Conservation (phyloP, 768 basidiomycete genomes). For the Phaffia australis region DNA sequence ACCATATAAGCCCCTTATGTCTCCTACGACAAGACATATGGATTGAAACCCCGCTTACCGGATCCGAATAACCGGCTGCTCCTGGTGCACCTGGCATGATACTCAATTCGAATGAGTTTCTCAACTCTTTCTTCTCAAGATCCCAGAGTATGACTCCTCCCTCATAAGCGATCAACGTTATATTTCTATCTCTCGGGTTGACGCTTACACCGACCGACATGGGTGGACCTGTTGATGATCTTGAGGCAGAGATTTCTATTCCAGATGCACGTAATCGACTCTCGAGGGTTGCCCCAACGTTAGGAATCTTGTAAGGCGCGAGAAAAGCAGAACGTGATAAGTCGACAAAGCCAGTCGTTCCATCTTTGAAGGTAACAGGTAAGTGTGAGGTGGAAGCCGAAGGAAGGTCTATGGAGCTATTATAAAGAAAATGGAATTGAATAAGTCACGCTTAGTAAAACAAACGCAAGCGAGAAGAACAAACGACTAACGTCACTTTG, state of each 20-base stretch:
- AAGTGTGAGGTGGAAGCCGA: constrained; percentile 68
- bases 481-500: constrained; percentile 31
- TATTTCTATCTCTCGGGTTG: constrained; percentile 28
- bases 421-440: background rate
- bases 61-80: constrained; percentile 52
- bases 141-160: constrained; percentile 42
- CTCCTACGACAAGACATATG: constrained; percentile 6
- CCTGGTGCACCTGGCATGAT: constrained; percentile 70
- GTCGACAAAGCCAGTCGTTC: constrained; percentile 64
- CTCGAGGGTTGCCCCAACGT: constrained; percentile 65
- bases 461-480: background rate
- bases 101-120: constrained; percentile 57
- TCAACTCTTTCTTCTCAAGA: constrained; percentile 34
- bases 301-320: constrained; percentile 59
- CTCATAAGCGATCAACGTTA: constrained; percentile 33
- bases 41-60: constrained; percentile 40
- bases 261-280: constrained; percentile 46
- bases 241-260: constrained; percentile 28
- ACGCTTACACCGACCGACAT: constrained; percentile 52
- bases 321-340: constrained; percentile 51
- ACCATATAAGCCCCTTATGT: constrained; percentile 38
- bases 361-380: constrained; percentile 46
- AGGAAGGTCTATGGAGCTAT: constrained; percentile 48
- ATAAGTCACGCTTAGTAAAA: background rate
- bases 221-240: constrained; percentile 32